phyloP scores from a whole-genome alignment of 768 basidiomycete species.

The Cystofilobasidium ferigula region DNA sequence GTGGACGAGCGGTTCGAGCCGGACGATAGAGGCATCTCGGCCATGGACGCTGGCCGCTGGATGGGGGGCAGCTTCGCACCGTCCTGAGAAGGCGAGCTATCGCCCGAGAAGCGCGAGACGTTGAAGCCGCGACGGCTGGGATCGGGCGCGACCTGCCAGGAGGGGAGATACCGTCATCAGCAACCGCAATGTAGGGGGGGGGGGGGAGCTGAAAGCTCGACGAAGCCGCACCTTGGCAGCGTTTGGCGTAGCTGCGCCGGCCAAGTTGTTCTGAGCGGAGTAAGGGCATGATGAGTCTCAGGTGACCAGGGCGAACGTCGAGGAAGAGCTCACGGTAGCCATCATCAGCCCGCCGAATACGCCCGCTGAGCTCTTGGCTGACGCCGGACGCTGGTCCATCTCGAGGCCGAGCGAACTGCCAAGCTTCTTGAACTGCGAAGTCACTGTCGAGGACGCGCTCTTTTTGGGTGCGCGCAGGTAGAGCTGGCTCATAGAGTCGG shows the following conservation, averaged over 20 bases:
- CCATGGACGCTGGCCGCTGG: not conserved
- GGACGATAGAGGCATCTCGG: constrained; percentile 21
- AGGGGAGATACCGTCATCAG: constrained; percentile 35
- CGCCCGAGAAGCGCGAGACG: constrained; percentile 47
- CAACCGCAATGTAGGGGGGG: constrained; percentile 29
- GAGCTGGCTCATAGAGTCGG: constrained; percentile 29
- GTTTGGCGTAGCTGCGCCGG: constrained; percentile 51
- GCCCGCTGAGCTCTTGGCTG: constrained; percentile 48
- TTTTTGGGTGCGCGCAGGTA: constrained; percentile 17
- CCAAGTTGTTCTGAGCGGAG: constrained; percentile 40
- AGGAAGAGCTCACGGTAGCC: constrained; percentile 41
- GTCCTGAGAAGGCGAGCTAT: constrained; percentile 24
- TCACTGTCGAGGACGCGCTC: constrained; percentile 21
- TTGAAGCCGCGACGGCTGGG: constrained; percentile 55
- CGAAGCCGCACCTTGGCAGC: constrained; percentile 28
- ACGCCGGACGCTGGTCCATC: constrained; percentile 34
- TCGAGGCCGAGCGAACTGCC: constrained; percentile 30
- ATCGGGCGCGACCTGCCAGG: constrained; percentile 45
- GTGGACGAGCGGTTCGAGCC: constrained; percentile 27
- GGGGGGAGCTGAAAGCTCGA: constrained; percentile 5
- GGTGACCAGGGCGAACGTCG: not conserved
- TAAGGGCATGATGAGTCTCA: not conserved
- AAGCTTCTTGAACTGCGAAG: constrained; percentile 26
- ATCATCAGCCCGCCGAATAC: constrained; percentile 63
- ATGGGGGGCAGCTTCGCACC: constrained; percentile 25